These are phyloP conservation scores for Nakazawaea ambrosiae DNA, from an alignment of 805 yeast genomes.

Conservation along the genomic window DNA sequence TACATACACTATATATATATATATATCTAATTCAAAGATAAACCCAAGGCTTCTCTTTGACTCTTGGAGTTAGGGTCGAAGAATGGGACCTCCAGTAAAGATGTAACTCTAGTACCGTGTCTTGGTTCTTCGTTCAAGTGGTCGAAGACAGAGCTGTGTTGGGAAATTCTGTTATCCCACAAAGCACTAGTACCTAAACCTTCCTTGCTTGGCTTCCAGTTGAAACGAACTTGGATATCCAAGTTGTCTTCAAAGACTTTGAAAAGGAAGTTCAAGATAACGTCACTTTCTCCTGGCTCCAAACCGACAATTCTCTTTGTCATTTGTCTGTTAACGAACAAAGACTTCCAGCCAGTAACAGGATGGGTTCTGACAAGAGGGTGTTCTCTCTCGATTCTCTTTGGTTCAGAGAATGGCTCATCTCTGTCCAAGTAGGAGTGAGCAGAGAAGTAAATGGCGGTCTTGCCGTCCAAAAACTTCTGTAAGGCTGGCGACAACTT, in stretches of 20 bases:
- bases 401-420: slow-evolving; percentile 39
- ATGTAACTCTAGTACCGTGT: slow-evolving; percentile 48
- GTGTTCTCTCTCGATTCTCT: slow-evolving; percentile 47
- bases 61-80: slow-evolving; percentile 43
- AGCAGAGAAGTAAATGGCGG: slow-evolving; percentile 35
- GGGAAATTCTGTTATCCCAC: slow-evolving; percentile 43
- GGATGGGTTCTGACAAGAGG: slow-evolving; percentile 61
- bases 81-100: slow-evolving; percentile 47
- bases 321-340: slow-evolving; percentile 46
- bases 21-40: slow-evolving; percentile 7
- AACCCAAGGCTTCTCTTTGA: slow-evolving; percentile 46
- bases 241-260: slow-evolving; percentile 41
- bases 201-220: slow-evolving; percentile 35
- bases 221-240: slow-evolving; percentile 49
- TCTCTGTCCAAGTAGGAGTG: slow-evolving; percentile 32
- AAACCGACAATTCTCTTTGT: slow-evolving; percentile 47
- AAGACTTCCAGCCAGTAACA: slow-evolving; percentile 54
- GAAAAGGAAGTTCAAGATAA: slow-evolving; percentile 39
- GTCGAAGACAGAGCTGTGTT: slow-evolving; percentile 39
- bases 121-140: slow-evolving; percentile 27
- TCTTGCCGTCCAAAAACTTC: slow-evolving; percentile 44
- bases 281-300: slow-evolving; percentile 40
- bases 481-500: slow-evolving; percentile 45
- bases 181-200: slow-evolving; percentile 39
- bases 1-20: no score